A percentile compares a stretch with the other conserved stretches of the same genome.
Conservation (phyloP, 2,329 filamentous ascomycete genomes). For the Fusarium ambrosium region DNA sequence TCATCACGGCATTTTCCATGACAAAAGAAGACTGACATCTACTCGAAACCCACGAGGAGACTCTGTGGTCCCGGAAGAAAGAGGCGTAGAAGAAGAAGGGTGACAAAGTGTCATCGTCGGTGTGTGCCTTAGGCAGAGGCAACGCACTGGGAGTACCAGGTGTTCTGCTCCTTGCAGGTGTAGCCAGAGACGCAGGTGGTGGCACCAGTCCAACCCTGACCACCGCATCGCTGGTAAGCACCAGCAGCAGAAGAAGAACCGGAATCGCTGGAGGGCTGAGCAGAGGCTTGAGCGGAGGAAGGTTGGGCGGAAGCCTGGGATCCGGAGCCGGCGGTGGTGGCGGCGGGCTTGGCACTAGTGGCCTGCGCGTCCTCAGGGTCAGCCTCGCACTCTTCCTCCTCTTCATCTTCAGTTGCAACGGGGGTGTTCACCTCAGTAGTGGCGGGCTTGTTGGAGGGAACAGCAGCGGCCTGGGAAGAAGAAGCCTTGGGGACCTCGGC, state of each 20-base stretch:
- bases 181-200: constrained; percentile 58
- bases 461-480: constrained; percentile 1
- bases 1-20: constrained; percentile 10
- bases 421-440: constrained; percentile 10
- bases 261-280: background rate
- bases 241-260: background rate
- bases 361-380: constrained; percentile 15
- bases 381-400: constrained; percentile 14
- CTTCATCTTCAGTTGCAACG: constrained; percentile 5
- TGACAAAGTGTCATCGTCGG: background rate
- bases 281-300: background rate
- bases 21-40: background rate
- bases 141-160: constrained; percentile 57
- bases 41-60: background rate
- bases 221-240: constrained; percentile 56
- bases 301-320: background rate
- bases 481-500: constrained; percentile 5
- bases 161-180: constrained; percentile 54
- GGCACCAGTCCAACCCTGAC: constrained; percentile 55
- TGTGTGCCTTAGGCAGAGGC: background rate
- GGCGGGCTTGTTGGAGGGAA: constrained; percentile 10
- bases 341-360: background rate
- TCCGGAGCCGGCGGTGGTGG: background rate
- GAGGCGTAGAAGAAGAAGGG: background rate
- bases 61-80: background rate